Base-by-base conservation (phyloP, 345 rosid genomes). In the Brassica nigra region DNA sequence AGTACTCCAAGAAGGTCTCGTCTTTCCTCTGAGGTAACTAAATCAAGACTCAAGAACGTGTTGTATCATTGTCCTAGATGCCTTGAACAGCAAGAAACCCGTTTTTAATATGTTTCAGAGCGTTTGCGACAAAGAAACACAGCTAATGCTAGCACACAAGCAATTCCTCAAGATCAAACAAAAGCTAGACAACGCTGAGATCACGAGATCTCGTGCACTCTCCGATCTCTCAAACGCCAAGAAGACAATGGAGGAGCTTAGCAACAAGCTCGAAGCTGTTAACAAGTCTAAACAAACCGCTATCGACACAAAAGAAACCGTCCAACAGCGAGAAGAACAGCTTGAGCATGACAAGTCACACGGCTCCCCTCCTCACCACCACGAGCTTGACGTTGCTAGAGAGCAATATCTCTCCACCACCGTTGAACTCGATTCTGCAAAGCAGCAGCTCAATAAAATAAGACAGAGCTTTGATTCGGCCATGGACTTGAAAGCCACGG, bases 391-490 rank as follows among this genome's bases (percentile, higher is more conserved):
- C 14, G 39, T 70, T 11, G 93, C 89, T 1, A 86, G 94, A 80
- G 88, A 88, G 55, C 86, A 86, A 57, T 93, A 95, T 84, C 55
- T 66, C 47, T 20, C 73, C 4, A 83, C 85, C 2, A 87, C 93
- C 2, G 9, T 78, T 2, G 79, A 89, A 33, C 90, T 93, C 11
- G 89, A 88, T 42, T 75, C 90, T 2, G 86, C 89, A 4, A 95
- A 93, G 79, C 97, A 91, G 47, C 86, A 87, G 78, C 90, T 95
- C 52, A 89, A 86, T 14, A 85, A 83, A 76, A 75, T 90, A 62
- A 76, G 92, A 72, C 98, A 90, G 80, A 96, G 92, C 76, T 93
- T 93, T 31, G 97, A 88, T 61, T 86, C 94, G 0, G 85, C 86
- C 0, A 77, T 86, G 86, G 98, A 91, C 8, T 78, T 85, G 1